These are phyloP conservation scores for Phytophthora tubulina DNA, from an alignment of 352 stramenopile genomes.

Conservation along the genomic window DNA sequence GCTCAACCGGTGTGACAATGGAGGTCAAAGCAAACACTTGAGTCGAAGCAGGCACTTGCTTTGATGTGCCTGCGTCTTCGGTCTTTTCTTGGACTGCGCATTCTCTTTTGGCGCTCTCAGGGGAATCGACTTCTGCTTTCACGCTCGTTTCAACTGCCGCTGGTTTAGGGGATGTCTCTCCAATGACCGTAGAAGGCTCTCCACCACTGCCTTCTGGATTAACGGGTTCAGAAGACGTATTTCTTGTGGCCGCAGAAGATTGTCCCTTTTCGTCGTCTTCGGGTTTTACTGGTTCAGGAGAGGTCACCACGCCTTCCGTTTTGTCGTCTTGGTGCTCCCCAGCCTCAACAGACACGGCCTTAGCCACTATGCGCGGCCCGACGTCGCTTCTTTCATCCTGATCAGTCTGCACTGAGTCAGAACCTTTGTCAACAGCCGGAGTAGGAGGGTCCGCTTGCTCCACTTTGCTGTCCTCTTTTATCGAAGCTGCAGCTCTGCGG, in stretches of 20 bases:
- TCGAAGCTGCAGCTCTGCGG: slow-evolving; percentile 1
- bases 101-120: neutral
- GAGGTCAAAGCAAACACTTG: neutral
- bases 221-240: neutral
- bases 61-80: neutral
- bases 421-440: neutral
- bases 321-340: slow-evolving; percentile 2
- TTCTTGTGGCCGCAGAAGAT: neutral
- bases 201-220: neutral
- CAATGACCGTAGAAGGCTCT: neutral
- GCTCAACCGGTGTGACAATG: neutral
- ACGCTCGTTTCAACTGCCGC: neutral
- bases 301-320: neutral
- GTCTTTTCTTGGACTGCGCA: neutral
- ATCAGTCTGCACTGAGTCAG: too few species aligned
- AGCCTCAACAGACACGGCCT: neutral
- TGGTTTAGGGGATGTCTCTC: neutral
- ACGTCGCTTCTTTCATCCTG: neutral
- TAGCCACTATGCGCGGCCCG: neutral
- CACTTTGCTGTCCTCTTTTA: neutral
- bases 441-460: neutral
- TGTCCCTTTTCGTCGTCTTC: slow-evolving; percentile 4
- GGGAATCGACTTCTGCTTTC: neutral
- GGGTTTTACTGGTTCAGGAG: neutral
- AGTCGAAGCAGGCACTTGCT: neutral